Conservation (phyloP, 345 rosid genomes). For the Dipteronia sinensis region DNA sequence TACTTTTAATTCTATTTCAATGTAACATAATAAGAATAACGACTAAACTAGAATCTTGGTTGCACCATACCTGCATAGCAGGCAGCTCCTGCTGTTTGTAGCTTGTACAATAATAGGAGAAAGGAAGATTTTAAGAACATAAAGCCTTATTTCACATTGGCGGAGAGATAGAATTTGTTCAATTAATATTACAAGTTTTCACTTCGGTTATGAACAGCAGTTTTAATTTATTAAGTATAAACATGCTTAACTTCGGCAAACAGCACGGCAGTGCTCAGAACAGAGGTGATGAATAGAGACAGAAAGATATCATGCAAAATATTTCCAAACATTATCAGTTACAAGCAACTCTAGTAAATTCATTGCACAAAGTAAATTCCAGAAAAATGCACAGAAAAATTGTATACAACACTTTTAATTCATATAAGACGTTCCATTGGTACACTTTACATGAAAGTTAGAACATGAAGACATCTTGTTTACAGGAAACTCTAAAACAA, state of each 20-base stretch:
- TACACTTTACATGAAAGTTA: background rate
- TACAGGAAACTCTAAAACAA: background rate
- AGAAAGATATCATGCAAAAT: background rate
- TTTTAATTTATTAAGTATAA: background rate
- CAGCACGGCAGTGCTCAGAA: background rate
- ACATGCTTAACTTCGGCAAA: background rate
- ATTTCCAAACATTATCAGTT: background rate
- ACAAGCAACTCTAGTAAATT: background rate
- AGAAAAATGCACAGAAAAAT: background rate
- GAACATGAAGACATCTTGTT: background rate
- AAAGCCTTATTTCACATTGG: constrained; percentile 10
- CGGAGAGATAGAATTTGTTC: background rate
- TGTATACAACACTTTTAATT: background rate
- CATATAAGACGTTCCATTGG: background rate
- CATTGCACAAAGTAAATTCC: background rate
- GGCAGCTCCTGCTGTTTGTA: constrained; percentile 13
- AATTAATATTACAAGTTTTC: constrained; percentile 17
- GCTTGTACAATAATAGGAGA: constrained; percentile 15
- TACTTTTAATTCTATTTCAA: constrained; percentile 36
- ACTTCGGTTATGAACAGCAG: constrained; percentile 8
- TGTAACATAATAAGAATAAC: constrained; percentile 19
- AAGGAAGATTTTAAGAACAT: constrained; percentile 12
- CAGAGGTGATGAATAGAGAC: background rate
- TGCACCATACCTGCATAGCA: constrained; percentile 17
- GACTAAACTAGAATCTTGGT: background rate